These are phyloP conservation scores for Solanum sparsipilum DNA, from an alignment of 257 asterid species.

Conservation along the genomic window DNA sequence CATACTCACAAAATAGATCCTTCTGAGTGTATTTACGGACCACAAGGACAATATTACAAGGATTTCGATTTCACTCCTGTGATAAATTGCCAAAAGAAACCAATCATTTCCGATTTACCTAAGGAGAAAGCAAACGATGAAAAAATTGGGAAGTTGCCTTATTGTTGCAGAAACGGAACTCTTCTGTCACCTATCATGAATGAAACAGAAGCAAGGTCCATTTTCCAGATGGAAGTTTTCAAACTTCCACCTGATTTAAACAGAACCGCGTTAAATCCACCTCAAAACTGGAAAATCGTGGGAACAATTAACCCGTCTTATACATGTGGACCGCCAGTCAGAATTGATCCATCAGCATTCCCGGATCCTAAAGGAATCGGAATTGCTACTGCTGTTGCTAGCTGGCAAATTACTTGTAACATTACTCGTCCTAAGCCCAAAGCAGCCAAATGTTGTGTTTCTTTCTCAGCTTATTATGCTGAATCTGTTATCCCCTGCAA, in stretches of 20 bases:
- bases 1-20: constrained; percentile 61
- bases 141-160: constrained; percentile 63
- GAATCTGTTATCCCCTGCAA: constrained; percentile 58
- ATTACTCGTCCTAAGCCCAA: constrained; percentile 53
- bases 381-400: constrained; percentile 46
- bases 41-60: constrained; percentile 66
- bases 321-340: constrained; percentile 63
- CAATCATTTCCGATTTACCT: constrained; percentile 69
- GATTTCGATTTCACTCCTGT: constrained; percentile 69
- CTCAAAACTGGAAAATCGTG: constrained; percentile 64
- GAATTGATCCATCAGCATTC: constrained; percentile 54
- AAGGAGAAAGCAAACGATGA: constrained; percentile 50
- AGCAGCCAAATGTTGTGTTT: constrained; percentile 61
- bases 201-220: constrained; percentile 50
- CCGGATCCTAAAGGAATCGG: constrained; percentile 65
- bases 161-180: constrained; percentile 66
- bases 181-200: constrained; percentile 66
- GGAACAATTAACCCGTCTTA: constrained; percentile 68
- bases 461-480: constrained; percentile 72
- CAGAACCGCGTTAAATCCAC: constrained; percentile 65
- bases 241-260: constrained; percentile 79
- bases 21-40: constrained; percentile 72
- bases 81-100: constrained; percentile 59
- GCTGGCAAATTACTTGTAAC: constrained; percentile 77
- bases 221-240: constrained; percentile 74